Evolutionary conservation across 768 basidiomycete species (phyloP), one percentile per base, ranked within the genome.

Genomic region (Auricularia sp.): DNA sequence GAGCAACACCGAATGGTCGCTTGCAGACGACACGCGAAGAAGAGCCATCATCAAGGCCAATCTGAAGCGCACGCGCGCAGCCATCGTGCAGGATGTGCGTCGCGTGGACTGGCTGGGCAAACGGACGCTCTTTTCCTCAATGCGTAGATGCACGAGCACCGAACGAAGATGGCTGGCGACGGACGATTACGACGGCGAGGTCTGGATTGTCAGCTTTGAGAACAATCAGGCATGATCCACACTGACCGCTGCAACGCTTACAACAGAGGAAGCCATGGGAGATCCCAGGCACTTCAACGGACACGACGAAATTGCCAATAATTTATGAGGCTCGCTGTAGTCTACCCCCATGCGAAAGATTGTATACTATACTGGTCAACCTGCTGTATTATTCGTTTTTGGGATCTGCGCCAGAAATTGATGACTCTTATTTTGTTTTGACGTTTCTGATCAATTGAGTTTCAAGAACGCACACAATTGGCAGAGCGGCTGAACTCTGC

Each of bases 51-150:
- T 53, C 53, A 68, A 62, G 62, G 67, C 56, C 23, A 66, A 61
- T 60, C 63, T 47, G 61, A 61, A 29, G 61, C 68, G 67, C 21
- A 54, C 65, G 34, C 53, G 53, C 33, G 63, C 61, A 14, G 62
- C 47, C 8, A 43, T 53, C 35, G 68, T 64, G 54, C 64, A 63
- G 62, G 51, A 60, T 36, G 66, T 83, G 60, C 84, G 79, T 72
- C 74, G 88, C 67, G 81, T 89, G 8, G 88, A 90, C 72, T 86
- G 79, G 75, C 69, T 90, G 6, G 88, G 86, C 4, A 82, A 83
- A 43, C 70, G 68, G 36, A 83, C 83, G 8, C 72, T 83, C 44
- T 89, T 89, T 29, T 59, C 56, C 16, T 59, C 29, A 4, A 59
- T 59, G 56, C 56, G 56, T 23, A 59, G 12, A 23, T 59, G 56